Conservation (phyloP, 768 basidiomycete species). For the Mycena chlorophos region DNA sequence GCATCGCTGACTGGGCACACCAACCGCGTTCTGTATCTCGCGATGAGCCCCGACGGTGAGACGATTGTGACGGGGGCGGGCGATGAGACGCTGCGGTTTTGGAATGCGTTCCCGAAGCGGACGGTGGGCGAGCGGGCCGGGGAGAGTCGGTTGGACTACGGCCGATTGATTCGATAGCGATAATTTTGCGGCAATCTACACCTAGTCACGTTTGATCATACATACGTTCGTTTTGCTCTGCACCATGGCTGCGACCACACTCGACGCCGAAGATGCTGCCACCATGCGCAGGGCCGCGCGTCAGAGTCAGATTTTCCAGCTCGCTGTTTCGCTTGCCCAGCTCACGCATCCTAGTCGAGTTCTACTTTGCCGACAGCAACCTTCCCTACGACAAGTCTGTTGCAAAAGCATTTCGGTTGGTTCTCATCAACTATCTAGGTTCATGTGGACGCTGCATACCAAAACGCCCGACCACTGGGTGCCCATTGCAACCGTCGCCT, state of each 20-base stretch:
- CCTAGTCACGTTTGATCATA: slow-evolving; percentile 9
- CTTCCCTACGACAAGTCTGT: slow-evolving; percentile 84
- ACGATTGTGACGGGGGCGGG: slow-evolving; percentile 98
- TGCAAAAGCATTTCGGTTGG: background rate
- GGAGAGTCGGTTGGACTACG: slow-evolving; percentile 53
- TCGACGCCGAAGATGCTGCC: slow-evolving; percentile 35
- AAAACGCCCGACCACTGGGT: slow-evolving; percentile 88
- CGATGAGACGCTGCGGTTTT: slow-evolving; percentile 95
- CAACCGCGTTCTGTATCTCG: slow-evolving; percentile 93
- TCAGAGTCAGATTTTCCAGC: slow-evolving; percentile 46
- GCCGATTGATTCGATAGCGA: slow-evolving; percentile 51
- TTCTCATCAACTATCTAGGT: slow-evolving; percentile 45
- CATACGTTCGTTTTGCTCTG: background rate
- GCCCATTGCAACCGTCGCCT: slow-evolving; percentile 79
- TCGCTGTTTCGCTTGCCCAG: background rate
- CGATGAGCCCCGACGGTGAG: slow-evolving; percentile 95
- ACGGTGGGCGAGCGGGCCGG: slow-evolving; percentile 43
- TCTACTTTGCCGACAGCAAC: slow-evolving; percentile 97
- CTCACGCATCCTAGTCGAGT: slow-evolving; percentile 65
- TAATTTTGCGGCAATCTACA: no score
- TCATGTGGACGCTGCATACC: slow-evolving; percentile 91
- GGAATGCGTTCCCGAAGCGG: slow-evolving; percentile 93
- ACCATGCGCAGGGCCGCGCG: slow-evolving; percentile 50
- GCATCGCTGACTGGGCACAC: slow-evolving; percentile 94
- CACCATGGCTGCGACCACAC: slow-evolving; percentile 12